Evolutionary conservation across 495 filamentous ascomycete genomes (phyloP), one percentile per base, ranked within the genome.

Genomic region (Geopyxis carbonaria): DNA sequence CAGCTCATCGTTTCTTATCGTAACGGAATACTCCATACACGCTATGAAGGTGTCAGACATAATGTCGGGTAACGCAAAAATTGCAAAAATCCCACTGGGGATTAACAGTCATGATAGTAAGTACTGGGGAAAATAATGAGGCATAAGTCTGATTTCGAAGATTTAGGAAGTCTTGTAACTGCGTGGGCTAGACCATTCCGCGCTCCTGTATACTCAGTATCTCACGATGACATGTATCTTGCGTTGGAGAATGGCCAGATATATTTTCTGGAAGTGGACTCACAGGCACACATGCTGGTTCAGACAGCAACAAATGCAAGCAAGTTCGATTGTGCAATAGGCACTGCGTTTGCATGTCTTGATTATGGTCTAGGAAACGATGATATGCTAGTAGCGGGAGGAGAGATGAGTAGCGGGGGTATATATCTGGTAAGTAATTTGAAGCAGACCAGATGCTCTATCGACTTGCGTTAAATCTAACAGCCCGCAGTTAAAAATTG

Each of bases 241-340:
- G 81, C 73, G 14, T 72, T 81, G 35, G 80, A 89, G 52, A 82
- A 92, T 50, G 83, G 83, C 10, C 61, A 75, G 42, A 67, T 87
- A 8, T 68, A 70, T 38, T 75, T 70, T 43, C 53, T 85, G 0
- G 73, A 81, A 46, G 69, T 76, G 22, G 64, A 60, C 25, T 67
- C 51, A 31, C 46, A 35, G 41, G 4, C 8, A 14, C 11, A 32
- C 10, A 58, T 55, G 46, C 57, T 67, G 14, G 49, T 74, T 21
- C 60, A 67, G 19, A 48, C 61, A 4, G 60, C 59, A 15, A 64
- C 64, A 24, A 62, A 67, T 34, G 67, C 78, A 32, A 73, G 74
- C 14, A 60, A 63, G 5, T 62, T 82, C 19, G 61, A 69, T 11
- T 69, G 69, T 52, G 74, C 72, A 38, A 70, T 80, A 34, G 70